Evolutionary conservation across 176 grass and related monocot species (phyloP).

Genomic region (Phoenix dactylifera): DNA sequence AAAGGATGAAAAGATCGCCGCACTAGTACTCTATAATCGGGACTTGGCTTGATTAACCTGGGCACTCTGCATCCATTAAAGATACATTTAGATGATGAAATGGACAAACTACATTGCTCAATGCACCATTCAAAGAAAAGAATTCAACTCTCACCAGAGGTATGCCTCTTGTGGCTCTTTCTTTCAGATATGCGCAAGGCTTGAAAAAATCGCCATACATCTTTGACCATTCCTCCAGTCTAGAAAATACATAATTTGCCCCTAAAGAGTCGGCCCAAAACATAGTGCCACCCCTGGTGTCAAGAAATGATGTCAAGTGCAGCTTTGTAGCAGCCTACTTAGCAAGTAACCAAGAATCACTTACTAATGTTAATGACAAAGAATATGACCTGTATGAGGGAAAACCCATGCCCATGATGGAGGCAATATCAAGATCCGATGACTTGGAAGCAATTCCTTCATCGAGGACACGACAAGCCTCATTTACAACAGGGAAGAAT

Average conservation of each 20-base stretch:
- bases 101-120: not conserved
- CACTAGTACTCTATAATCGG: slow-evolving; percentile 29
- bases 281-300: slow-evolving; percentile 72
- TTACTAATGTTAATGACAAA: not conserved
- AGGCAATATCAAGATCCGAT: slow-evolving; percentile 3
- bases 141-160: slow-evolving; percentile 52
- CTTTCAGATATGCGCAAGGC: slow-evolving; percentile 62
- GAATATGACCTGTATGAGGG: slow-evolving; percentile 62
- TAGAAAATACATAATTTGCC: slow-evolving; percentile 63
- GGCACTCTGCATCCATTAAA: slow-evolving; percentile 49
- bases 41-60: slow-evolving; percentile 40
- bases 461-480: slow-evolving; percentile 3
- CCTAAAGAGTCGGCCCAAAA: slow-evolving; percentile 77
- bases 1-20: no score
- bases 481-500: slow-evolving; percentile 6
- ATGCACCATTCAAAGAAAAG: slow-evolving; percentile 1
- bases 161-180: slow-evolving; percentile 72
- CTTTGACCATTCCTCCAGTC: slow-evolving; percentile 69
- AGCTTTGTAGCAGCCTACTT: not conserved
- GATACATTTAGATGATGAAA: not conserved
- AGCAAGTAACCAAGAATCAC: not conserved
- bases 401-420: slow-evolving; percentile 81
- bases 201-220: slow-evolving; percentile 66
- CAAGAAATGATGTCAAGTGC: not conserved
- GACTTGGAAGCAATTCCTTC: slow-evolving; percentile 9